Evolutionary conservation across 1,284 basidiomycete genomes (phyloP), one percentile per base, ranked within the genome.

Genomic region (Cryptococcus hybrid): DNA sequence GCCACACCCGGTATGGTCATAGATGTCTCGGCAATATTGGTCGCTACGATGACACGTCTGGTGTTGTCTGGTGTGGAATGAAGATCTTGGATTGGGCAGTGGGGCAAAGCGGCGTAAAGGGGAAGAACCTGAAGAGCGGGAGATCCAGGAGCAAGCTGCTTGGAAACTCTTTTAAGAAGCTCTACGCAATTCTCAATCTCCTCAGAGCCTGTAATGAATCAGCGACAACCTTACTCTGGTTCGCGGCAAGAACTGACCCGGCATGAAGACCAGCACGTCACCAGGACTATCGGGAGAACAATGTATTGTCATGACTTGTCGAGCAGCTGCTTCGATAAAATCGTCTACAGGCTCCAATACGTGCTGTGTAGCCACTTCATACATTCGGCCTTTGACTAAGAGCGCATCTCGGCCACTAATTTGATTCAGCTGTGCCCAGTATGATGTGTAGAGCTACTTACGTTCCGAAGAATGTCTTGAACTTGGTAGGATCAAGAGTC

Each of bases 21-120:
- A 24, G 90, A 92, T 0, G 96, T 99, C 77, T 99, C 95, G n/a
- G 95, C 93, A 53, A 97, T 92, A 76, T 96, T 97, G 12, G 93
- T 97, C 0, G 92, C 88, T 35, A 99, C 82, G 57, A 98, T 91
- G 70, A 94, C 88, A 74, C 96, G 93, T 49, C 95, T 86, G 1
- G 84, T 86, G 52, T 86, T 83, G 0, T 84, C 71, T 2, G 90
- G 86, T 1, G 90, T 81, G 1, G 79, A 1, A 79, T 75, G 75
- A 97, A 96, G 60, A 90, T 90, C 74, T 86, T 86, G 49, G 84
- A 79, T 77, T 95, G 92, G 58, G 88, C 86, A 8, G 82, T 81
- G 7, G 88, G 90, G 87, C 53, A 95, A 84, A 2, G 89, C 86
- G 15, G 92, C 90, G 73, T 90, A 96, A 77, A 97, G 87, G 0